Base-by-base conservation (phyloP, 2,329 filamentous ascomycete genomes). In the Curvularia eragrostidis region DNA sequence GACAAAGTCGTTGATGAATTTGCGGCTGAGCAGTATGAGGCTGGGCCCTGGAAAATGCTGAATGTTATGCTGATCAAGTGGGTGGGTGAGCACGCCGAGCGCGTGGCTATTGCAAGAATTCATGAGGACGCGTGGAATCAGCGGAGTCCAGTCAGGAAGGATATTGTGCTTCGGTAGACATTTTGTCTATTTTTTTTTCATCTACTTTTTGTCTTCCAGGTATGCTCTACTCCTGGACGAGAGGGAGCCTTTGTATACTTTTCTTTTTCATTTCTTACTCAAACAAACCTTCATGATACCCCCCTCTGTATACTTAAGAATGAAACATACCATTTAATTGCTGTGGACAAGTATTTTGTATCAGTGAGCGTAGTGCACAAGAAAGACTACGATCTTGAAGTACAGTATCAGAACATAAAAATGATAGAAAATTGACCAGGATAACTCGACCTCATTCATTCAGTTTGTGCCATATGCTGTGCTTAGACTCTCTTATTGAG, bases 11-110 rank as follows among this genome's bases (percentile, higher is more conserved):
- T 75, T 32, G 54, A 58, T 3, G 72, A 75, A 41, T 70, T 67
- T 19, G 66, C 73, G 26, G 69, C 69, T 3, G 53, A 56, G 7
- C 43, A 61, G 0, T 74, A 67, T 39, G 50, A 49, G 8, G n/a
- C 49, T 10, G 69, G 67, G 3, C 64, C 68, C 19, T 75, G 72
- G 72, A 70, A 66, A 36, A 66, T 74, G 71, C 54, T 73, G 5
- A 75, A 75, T 54, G 70, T 75, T 6, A 68, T 75, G 65, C 49
- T 75, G 36, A 67, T 75, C 8, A 64, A 68, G 42, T 73, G 70
- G 70, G 63, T 67, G 21, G 67, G 65, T 8, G 64, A 61, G 15
- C 42, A 58, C 32, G 67, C 69, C 2, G 68, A 73, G 50, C 53
- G 73, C 9, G 68, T 75, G 2, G 72, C 71, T 8, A 59, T 75